Conservation (phyloP, 2,329 filamentous ascomycete species). For the Cytospora mali region DNA sequence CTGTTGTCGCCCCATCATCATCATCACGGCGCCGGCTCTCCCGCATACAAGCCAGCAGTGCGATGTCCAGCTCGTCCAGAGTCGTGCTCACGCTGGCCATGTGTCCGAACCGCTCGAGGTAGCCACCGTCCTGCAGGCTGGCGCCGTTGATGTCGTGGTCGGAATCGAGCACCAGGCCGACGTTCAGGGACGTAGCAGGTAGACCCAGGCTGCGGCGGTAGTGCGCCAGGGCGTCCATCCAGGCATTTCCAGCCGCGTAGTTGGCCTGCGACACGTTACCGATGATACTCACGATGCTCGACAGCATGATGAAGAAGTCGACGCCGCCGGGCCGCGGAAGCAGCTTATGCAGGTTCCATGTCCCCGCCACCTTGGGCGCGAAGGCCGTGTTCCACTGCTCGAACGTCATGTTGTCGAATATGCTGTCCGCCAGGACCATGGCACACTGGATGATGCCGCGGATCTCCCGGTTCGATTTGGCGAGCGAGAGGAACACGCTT, state of each 20-base stretch:
- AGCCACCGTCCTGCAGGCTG: neutral
- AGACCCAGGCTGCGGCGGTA: conserved; percentile 18
- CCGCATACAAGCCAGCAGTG: neutral
- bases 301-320: conserved; percentile 39
- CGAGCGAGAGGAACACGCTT: neutral
- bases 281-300: conserved; percentile 31
- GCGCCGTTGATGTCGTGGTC: conserved; percentile 6
- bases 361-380: conserved; percentile 23
- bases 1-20: no score
- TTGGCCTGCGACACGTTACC: conserved; percentile 35
- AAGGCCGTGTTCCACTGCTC: neutral
- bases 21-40: neutral
- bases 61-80: conserved; percentile 3
- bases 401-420: conserved; percentile 12
- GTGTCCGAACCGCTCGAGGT: neutral
- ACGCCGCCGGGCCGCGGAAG: conserved; percentile 25
- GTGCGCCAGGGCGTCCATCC: conserved; percentile 33
- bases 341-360: conserved; percentile 32
- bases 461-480: neutral
- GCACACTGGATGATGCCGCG: conserved; percentile 26
- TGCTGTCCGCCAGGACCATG: neutral
- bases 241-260: conserved; percentile 38
- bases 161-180: conserved; percentile 3
- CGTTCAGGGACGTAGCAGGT: neutral
- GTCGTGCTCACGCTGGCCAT: neutral